These are phyloP conservation scores for Musa troglodytarum DNA, from an alignment of 176 grass and related monocot species.

Conservation along the genomic window DNA sequence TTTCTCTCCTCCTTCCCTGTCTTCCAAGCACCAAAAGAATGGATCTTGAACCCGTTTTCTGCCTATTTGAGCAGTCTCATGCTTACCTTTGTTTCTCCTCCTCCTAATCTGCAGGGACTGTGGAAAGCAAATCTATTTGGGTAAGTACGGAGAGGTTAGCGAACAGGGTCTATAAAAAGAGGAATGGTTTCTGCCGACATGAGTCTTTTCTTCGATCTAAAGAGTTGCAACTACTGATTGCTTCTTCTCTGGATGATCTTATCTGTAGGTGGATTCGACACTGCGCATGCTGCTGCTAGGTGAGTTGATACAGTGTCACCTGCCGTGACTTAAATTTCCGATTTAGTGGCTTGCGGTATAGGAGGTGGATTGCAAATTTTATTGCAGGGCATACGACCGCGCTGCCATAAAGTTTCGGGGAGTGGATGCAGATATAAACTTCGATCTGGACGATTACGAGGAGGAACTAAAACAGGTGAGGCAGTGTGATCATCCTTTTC, in stretches of 20 bases:
- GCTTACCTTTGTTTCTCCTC: neutral
- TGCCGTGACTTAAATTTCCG: neutral
- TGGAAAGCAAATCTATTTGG: conserved; percentile 72
- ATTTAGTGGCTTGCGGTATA: neutral
- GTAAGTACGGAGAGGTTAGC: conserved; percentile 24
- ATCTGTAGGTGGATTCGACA: conserved; percentile 17
- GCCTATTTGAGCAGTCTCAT: neutral
- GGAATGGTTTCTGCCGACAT: too few relatives aligned
- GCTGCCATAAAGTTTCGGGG: conserved; percentile 22
- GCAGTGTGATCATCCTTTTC: neutral
- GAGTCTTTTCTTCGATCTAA: neutral
- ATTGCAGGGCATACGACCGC: conserved; percentile 9
- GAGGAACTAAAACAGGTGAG: conserved; percentile 15
- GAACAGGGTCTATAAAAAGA: neutral
- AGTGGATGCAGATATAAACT: conserved; percentile 16
- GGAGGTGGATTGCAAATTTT: neutral
- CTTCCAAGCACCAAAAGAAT: neutral
- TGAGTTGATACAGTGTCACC: neutral
- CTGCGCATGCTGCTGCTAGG: conserved; percentile 20
- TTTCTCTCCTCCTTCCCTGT: neutral
- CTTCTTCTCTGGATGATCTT: neutral
- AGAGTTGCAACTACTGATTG: neutral
- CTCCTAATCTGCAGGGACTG: conserved; percentile 42
- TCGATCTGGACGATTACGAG: conserved; percentile 17
- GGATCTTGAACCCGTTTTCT: neutral